Conservation (phyloP, 257 asterid species). For the Nicotiana paniculata region DNA sequence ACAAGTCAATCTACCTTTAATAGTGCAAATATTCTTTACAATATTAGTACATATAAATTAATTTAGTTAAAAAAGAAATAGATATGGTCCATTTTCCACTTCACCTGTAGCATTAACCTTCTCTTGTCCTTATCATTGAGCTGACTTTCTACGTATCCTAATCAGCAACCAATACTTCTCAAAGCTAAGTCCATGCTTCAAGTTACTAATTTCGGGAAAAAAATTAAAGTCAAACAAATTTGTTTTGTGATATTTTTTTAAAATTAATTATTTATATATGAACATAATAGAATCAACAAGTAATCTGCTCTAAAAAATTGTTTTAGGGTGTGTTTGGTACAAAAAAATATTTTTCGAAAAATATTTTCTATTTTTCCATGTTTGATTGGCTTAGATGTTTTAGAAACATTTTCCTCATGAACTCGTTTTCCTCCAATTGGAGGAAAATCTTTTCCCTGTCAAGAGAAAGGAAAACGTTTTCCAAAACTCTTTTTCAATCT, state of each 20-base stretch:
- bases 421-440: too few relatives aligned
- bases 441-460: too few relatives aligned
- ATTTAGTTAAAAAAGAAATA: background rate
- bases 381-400: too few relatives aligned
- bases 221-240: background rate
- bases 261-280: background rate
- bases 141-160: background rate
- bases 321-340: too few relatives aligned
- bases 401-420: too few relatives aligned
- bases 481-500: too few relatives aligned
- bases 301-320: background rate
- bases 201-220: background rate
- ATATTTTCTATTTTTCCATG: too few relatives aligned
- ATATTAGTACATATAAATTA: background rate
- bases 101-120: background rate
- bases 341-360: too few relatives aligned
- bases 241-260: background rate
- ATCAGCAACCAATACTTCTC: background rate
- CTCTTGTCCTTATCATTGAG: slow-evolving; percentile 7
- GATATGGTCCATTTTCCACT: background rate
- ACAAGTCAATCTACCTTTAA: too few relatives aligned
- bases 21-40: background rate
- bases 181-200: background rate
- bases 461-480: too few relatives aligned
- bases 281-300: background rate